A percentile compares a stretch with the other conserved stretches of the same genome.
Evolutionary conservation across 2,329 filamentous ascomycete species (phyloP).

Genomic region (Rhynchosporium graminicola): DNA sequence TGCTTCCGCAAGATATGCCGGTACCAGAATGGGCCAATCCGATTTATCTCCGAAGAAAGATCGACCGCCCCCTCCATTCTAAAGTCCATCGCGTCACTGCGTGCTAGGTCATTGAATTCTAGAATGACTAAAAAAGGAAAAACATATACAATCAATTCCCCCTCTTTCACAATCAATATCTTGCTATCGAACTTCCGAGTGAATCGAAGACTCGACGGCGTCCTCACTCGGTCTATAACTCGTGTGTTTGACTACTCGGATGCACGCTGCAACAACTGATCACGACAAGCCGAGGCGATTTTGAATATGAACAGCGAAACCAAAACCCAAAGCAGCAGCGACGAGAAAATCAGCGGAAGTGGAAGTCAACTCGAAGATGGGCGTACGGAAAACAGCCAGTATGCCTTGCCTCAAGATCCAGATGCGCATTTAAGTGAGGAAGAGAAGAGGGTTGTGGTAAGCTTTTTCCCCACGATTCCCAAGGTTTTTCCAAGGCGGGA

Average conservation of each 20-base stretch:
- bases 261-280: not conserved
- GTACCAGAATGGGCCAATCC: too few relatives aligned
- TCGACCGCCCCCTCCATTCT: too few relatives aligned
- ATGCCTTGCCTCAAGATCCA: slow-evolving; percentile 47
- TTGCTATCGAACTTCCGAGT: too few relatives aligned
- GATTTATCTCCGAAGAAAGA: too few relatives aligned
- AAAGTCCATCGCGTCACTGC: too few relatives aligned
- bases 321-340: slow-evolving; percentile 8
- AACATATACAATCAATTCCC: too few relatives aligned
- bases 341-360: not conserved
- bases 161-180: too few relatives aligned
- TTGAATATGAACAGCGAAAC: slow-evolving; percentile 1
- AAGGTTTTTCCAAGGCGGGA: not conserved
- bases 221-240: too few relatives aligned
- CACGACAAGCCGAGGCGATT: not conserved
- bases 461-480: slow-evolving; percentile 31
- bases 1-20: too few relatives aligned
- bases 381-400: not conserved
- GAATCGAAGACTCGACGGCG: too few relatives aligned
- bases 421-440: slow-evolving; percentile 66
- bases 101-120: too few relatives aligned
- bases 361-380: slow-evolving; percentile 7
- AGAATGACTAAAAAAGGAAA: too few relatives aligned
- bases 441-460: slow-evolving; percentile 62
- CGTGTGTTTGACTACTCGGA: not conserved